These are phyloP conservation scores for Magnaporthiopsis poae DNA, from an alignment of 2,329 filamentous ascomycete species.

Conservation along the genomic window DNA sequence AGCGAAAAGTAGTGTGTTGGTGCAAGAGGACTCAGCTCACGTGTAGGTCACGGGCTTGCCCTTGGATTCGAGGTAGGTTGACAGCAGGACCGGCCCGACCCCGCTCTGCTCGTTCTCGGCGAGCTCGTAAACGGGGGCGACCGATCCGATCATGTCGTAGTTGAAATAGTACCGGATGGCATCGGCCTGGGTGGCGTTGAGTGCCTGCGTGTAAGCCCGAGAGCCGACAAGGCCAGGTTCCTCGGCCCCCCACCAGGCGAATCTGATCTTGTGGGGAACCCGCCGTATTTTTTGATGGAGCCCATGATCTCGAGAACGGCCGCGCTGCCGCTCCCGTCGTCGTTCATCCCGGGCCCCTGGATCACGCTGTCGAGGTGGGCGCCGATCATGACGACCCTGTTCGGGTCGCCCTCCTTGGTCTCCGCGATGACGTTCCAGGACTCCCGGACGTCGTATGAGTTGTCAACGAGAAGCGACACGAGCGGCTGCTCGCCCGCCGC, in stretches of 20 bases:
- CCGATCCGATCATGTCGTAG: conserved; percentile 32
- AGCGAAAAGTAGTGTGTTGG: background rate
- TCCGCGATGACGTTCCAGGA: conserved; percentile 37
- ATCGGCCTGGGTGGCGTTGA: conserved; percentile 20
- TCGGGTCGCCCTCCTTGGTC: conserved; percentile 31
- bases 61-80: conserved; percentile 22
- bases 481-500: conserved; percentile 21
- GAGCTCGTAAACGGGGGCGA: conserved; percentile 26
- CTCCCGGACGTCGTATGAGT: conserved; percentile 26
- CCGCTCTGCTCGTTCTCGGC: conserved; percentile 27
- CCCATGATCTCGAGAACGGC: conserved; percentile 16
- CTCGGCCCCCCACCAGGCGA: conserved; percentile 18
- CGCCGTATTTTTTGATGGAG: conserved; percentile 12
- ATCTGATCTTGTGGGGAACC: conserved; percentile 19
- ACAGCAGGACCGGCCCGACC: conserved; percentile 25
- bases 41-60: conserved; percentile 20
- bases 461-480: conserved; percentile 25
- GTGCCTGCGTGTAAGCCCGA: conserved; percentile 28
- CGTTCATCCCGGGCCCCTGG: conserved; percentile 17
- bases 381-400: conserved; percentile 32
- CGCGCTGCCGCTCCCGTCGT: conserved; percentile 17
- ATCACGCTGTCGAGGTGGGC: conserved; percentile 34
- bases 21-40: conserved; percentile 8
- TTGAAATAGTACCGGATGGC: conserved; percentile 29
- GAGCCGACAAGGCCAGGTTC: conserved; percentile 11